Percentiles rank a stretch among this genome's conserved stretches.
Conservation (phyloP, 345 rosid genomes). For the Odontarrhena argentea region DNA sequence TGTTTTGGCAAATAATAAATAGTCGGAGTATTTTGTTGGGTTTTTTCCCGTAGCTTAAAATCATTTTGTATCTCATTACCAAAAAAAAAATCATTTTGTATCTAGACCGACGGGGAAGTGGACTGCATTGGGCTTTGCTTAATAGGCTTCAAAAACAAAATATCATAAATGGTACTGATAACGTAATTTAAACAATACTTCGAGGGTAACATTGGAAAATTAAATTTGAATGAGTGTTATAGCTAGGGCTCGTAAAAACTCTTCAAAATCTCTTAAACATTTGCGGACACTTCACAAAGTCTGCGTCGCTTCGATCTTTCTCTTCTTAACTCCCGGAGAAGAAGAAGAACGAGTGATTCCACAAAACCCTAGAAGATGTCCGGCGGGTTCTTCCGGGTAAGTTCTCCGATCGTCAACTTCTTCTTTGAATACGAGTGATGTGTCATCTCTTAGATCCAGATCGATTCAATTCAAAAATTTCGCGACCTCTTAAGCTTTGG, state of each 20-base stretch:
- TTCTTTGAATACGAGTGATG: background rate
- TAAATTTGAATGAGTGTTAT: background rate
- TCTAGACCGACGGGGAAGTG: too few relatives aligned
- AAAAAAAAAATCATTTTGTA: too few relatives aligned
- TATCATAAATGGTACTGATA: background rate
- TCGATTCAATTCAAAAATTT: constrained; percentile 28
- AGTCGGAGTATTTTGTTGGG: too few relatives aligned
- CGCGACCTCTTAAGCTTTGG: background rate
- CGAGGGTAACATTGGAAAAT: constrained; percentile 10
- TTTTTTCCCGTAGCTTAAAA: too few relatives aligned
- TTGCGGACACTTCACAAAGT: too few relatives aligned
- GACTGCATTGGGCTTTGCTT: too few relatives aligned
- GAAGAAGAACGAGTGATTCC: background rate
- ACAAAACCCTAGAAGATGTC: constrained; percentile 61
- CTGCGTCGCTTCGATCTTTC: constrained; percentile 21
- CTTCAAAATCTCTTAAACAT: constrained; percentile 22
- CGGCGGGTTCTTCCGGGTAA: constrained; percentile 78
- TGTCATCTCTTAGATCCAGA: constrained; percentile 38
- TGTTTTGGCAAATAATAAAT: too few relatives aligned
- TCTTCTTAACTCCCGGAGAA: background rate
- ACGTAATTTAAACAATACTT: background rate
- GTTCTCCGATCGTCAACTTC: constrained; percentile 4
- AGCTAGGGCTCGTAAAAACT: constrained; percentile 37
- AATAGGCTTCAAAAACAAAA: too few relatives aligned
- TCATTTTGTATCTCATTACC: too few relatives aligned